Conservation (phyloP, 1,284 basidiomycete species). For the Pseudozyma sp. region DNA sequence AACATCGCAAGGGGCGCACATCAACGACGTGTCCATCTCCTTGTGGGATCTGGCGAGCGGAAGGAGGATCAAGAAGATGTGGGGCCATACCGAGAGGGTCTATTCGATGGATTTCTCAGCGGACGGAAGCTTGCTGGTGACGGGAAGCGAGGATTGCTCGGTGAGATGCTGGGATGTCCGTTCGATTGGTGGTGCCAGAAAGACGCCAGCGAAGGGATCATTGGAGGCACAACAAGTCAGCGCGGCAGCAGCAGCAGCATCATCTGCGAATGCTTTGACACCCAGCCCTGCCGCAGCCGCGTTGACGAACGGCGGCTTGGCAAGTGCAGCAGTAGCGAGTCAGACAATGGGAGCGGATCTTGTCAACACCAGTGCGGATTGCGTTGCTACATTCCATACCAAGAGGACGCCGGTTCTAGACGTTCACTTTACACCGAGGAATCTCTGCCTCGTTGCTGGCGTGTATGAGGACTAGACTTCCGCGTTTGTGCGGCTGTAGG, state of each 20-base stretch:
- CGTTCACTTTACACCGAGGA: conserved; percentile 92
- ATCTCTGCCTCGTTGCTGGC: conserved; percentile 90
- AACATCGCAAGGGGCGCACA: conserved; percentile 10
- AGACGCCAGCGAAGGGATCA: conserved; percentile 17
- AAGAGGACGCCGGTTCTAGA: conserved; percentile 93
- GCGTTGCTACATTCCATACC: conserved; percentile 90
- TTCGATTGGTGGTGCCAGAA: conserved; percentile 73
- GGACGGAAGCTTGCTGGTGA: conserved; percentile 89
- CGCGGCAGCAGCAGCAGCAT: conserved; percentile 19
- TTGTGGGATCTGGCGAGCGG: conserved; percentile 96
- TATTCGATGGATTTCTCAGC: conserved; percentile 91
- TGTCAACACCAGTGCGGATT: conserved; percentile 73
- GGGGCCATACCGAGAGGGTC: conserved; percentile 87
- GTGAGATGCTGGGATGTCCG: conserved; percentile 97
- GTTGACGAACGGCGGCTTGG: conserved; percentile 7
- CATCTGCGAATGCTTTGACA: background rate
- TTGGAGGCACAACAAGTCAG: conserved; percentile 32
- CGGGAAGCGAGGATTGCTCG: conserved; percentile 90
- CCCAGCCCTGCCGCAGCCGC: conserved; percentile 2
- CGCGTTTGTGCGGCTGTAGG: no score
- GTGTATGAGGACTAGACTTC: conserved; percentile 51
- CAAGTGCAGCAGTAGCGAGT: conserved; percentile 12
- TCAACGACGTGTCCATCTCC: conserved; percentile 89
- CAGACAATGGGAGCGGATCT: conserved; percentile 19
- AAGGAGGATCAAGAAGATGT: conserved; percentile 94